Evolutionary conservation across 345 rosid genomes (phyloP), one percentile per base, ranked within the genome.

Genomic region (Acer campestre): DNA sequence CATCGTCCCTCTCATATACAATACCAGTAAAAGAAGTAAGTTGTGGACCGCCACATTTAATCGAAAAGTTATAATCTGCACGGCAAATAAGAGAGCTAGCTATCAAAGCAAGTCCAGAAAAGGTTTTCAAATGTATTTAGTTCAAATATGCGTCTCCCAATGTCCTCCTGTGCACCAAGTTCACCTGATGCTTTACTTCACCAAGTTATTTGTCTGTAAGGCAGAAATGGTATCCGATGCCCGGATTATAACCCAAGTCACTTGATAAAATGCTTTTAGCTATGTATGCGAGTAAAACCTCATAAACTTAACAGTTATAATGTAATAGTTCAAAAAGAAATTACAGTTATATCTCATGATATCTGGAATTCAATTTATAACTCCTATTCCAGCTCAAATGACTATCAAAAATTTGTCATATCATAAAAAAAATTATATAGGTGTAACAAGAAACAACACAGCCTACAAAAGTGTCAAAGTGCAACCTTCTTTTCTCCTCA

Each of bases 1-100:
- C 78, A 22, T 89, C 75, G 10, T 92, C 95, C 53, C 67, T 81
- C 79, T 93, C 94, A 66, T 78, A 92, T 61, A 74, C 40, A 20
- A 77, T 80, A 62, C 80, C 71, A 58, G 64, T 74, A 11, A 82
- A 83, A 9, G 90, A 84, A 23, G 61, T 79, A 73, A 85, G 82
- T 77, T 68, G 77, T 71, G 87, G 90, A 80, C 97, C 98, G 49
- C 97, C 93, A 61, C 88, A 85, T 69, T 94, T 92, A 55, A 91
- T 76, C 1, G 87, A 72, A 70, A 94, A 91, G 27, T 80, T 77
- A 56, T 62, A 87, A 86, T 91, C 98, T 92, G 83, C 27, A 22
- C 0, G 18, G 16, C 14, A 69, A 17, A 46, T 10, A 46, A 46
- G 49, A 8, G 4, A 68, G 48, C 23, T 3, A 46, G 5, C n/a